These are phyloP conservation scores for Leccinum uliginosum DNA, from an alignment of 768 basidiomycete genomes.

Conservation along the genomic window DNA sequence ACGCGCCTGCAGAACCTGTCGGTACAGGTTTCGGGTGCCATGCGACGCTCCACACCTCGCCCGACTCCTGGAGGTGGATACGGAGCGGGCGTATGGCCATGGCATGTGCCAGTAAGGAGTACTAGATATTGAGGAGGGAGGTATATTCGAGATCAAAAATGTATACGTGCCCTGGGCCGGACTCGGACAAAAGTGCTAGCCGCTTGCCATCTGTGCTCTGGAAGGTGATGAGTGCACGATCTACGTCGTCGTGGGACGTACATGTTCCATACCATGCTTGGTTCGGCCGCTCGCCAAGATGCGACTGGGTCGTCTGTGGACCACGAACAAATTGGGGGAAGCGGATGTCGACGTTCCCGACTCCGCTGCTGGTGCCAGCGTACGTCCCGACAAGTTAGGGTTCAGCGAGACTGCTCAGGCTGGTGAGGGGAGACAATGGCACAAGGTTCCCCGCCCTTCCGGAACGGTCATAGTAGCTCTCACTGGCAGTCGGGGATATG, in stretches of 20 bases:
- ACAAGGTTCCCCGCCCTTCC: slow-evolving; percentile 62
- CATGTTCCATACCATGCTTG: slow-evolving; percentile 78
- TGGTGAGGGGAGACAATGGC: slow-evolving; percentile 23
- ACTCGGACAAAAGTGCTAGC: slow-evolving; percentile 78
- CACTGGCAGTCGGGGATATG: slow-evolving; percentile 62
- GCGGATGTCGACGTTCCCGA: slow-evolving; percentile 73
- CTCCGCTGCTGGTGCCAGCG: slow-evolving; percentile 65
- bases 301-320: no score
- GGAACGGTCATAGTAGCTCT: slow-evolving; percentile 67
- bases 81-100: slow-evolving; percentile 84
- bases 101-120: slow-evolving; percentile 83
- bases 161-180: slow-evolving; percentile 86
- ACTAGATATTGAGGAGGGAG: slow-evolving; percentile 64
- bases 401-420: slow-evolving; percentile 86
- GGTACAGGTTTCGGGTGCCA: slow-evolving; percentile 67
- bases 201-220: slow-evolving; percentile 82
- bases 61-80: slow-evolving; percentile 75
- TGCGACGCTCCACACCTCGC: slow-evolving; percentile 81
- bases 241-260: slow-evolving; percentile 33
- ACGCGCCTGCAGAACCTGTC: slow-evolving; percentile 55
- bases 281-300: slow-evolving; percentile 60
- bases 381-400: slow-evolving; percentile 69
- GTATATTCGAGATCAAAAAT: slow-evolving; percentile 76
- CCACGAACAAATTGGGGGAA: slow-evolving; percentile 59
- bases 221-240: slow-evolving; percentile 2